These are phyloP conservation scores for Diaporthe caulivora DNA, from an alignment of 2,329 filamentous ascomycete genomes.

Conservation along the genomic window DNA sequence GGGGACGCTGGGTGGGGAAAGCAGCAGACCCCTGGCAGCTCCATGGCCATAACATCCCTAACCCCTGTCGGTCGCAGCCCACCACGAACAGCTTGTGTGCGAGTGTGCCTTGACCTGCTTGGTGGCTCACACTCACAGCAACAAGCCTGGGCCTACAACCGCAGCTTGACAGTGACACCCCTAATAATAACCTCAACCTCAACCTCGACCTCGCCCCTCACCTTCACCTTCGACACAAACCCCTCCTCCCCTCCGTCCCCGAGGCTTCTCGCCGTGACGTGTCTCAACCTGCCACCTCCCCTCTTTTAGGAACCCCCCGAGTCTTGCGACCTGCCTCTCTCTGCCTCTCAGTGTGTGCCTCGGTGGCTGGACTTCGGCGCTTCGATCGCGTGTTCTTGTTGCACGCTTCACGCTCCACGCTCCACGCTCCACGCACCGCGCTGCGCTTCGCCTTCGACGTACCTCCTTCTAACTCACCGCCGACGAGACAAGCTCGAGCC, in stretches of 20 bases:
- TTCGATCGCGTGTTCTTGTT: conserved; percentile 31
- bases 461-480: conserved; percentile 5
- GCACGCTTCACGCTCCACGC: background rate
- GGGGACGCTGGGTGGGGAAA: conserved; percentile 17
- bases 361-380: conserved; percentile 26
- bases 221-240: conserved; percentile 7
- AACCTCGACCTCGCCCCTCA: conserved; percentile 11
- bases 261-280: conserved; percentile 21
- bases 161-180: conserved; percentile 10
- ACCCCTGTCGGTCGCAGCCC: conserved; percentile 29
- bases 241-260: conserved; percentile 15
- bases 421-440: background rate
- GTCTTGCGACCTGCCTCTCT: conserved; percentile 27
- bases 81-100: conserved; percentile 12
- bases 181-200: conserved; percentile 21
- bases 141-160: background rate
- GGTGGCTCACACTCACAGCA: conserved; percentile 14
- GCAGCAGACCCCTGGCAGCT: conserved; percentile 17
- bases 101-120: background rate
- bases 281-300: conserved; percentile 26
- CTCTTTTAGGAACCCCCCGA: conserved; percentile 12
- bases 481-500: conserved; percentile 39
- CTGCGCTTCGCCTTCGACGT: background rate
- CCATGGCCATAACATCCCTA: conserved; percentile 17
- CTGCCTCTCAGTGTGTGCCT: conserved; percentile 8